Percentiles rank a stretch among this genome's conserved stretches.
These are phyloP conservation scores for Magnolia kwangsiensis DNA, from an alignment of 164 flowering plant species.

Conservation along the genomic window DNA sequence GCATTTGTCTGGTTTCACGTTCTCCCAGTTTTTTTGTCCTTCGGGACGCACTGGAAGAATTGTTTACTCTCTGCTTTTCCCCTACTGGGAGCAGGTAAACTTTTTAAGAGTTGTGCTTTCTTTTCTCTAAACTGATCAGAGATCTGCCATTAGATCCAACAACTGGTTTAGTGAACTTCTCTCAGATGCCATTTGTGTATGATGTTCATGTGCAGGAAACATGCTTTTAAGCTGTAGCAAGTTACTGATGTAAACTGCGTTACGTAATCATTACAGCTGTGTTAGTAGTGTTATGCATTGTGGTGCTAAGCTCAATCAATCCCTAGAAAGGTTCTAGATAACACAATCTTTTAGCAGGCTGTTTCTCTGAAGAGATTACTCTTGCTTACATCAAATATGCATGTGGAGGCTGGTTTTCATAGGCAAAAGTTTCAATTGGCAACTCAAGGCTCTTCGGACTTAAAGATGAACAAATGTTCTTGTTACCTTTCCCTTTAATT, in stretches of 20 bases:
- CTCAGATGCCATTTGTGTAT: neutral
- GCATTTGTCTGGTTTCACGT: slow-evolving; percentile 93
- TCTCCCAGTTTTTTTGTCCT: slow-evolving; percentile 77
- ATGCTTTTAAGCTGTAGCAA: too few species aligned
- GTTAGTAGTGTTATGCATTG: neutral
- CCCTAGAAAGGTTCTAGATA: neutral
- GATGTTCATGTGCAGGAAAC: neutral
- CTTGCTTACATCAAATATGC: neutral
- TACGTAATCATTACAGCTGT: too few species aligned
- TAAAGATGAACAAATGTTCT: too few species aligned
- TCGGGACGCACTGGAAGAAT: slow-evolving; percentile 74
- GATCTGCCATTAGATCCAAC: neutral
- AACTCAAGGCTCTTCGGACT: too few species aligned
- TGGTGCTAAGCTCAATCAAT: neutral
- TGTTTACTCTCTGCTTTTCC: slow-evolving; percentile 82
- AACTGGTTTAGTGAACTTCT: neutral
- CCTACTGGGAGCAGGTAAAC: slow-evolving; percentile 78
- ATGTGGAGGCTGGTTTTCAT: neutral
- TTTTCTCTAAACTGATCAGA: neutral
- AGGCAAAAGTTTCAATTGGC: too few species aligned
- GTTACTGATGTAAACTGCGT: too few species aligned
- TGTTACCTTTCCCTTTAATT: too few species aligned
- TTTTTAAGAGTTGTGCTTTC: neutral
- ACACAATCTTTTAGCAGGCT: neutral
- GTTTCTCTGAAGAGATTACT: neutral